phyloP scores from a whole-genome alignment of 2,329 filamentous ascomycete genomes.

The Fusarium euwallaceae region DNA sequence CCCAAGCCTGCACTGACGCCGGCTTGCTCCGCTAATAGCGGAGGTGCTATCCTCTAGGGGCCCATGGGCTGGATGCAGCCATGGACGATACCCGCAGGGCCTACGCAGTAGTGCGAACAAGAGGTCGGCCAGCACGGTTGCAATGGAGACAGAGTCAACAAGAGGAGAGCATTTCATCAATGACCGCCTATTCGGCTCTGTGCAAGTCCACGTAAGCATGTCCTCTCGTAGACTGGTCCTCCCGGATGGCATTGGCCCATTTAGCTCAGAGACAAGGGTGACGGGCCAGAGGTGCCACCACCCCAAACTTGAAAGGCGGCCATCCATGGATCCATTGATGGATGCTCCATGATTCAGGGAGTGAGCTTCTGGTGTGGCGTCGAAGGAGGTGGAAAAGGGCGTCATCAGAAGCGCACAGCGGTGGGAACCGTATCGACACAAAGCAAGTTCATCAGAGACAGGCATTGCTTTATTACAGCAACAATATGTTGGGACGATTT shows the following conservation, averaged over 20 bases:
- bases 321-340: constrained; percentile 9
- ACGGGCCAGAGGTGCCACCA: constrained; percentile 25
- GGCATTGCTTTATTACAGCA: neutral
- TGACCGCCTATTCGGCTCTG: neutral
- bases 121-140: constrained; percentile 24
- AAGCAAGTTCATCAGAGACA: constrained; percentile 11
- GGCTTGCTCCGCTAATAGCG: constrained; percentile 43
- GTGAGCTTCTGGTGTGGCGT: constrained; percentile 35
- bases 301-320: constrained; percentile 24
- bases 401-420: constrained; percentile 29
- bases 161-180: neutral
- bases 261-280: constrained; percentile 35
- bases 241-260: constrained; percentile 8
- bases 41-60: constrained; percentile 37
- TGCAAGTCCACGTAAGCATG: neutral
- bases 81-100: constrained; percentile 13
- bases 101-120: constrained; percentile 12
- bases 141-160: constrained; percentile 14
- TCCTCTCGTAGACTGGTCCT: constrained; percentile 7
- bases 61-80: constrained; percentile 25
- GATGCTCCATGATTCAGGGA: constrained; percentile 42
- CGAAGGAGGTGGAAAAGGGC: constrained; percentile 33
- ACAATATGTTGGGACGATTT: neutral
- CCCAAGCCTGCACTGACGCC: constrained; percentile 41
- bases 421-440: constrained; percentile 7